Evolutionary conservation across 2,329 filamentous ascomycete species (phyloP).

Genomic region (Penicillium sp.): DNA sequence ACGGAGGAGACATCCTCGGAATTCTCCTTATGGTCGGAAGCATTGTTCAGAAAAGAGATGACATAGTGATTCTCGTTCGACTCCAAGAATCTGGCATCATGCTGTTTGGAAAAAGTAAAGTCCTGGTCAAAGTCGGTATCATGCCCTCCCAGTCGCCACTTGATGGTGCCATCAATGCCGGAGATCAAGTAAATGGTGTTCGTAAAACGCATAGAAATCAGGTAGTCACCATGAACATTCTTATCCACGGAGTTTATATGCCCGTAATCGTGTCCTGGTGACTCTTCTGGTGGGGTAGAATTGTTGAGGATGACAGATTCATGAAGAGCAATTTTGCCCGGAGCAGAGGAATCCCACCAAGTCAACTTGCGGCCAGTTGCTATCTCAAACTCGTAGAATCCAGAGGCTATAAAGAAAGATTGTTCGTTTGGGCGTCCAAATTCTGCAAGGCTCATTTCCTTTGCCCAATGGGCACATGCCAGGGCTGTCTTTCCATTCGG

Average conservation of each 20-base stretch:
- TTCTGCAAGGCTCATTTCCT: neutral
- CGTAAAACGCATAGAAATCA: conserved; percentile 41
- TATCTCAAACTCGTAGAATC: conserved; percentile 11
- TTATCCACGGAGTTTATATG: conserved; percentile 45
- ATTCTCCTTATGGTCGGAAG: conserved; percentile 25
- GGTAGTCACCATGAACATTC: conserved; percentile 38
- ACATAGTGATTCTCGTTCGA: conserved; percentile 28
- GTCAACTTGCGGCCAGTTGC: neutral
- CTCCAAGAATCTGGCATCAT: conserved; percentile 37
- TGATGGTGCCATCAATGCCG: conserved; percentile 33
- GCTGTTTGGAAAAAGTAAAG: conserved; percentile 39
- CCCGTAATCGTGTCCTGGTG: conserved; percentile 31
- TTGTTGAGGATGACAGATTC: conserved; percentile 5
- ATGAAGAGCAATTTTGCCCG: conserved; percentile 28
- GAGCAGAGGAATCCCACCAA: neutral
- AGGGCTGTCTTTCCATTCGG: neutral
- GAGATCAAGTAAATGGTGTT: conserved; percentile 42
- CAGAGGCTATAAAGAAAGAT: neutral
- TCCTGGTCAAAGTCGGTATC: conserved; percentile 30
- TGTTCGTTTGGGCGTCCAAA: conserved; percentile 1
- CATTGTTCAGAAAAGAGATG: conserved; percentile 37
- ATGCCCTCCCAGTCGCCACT: conserved; percentile 41
- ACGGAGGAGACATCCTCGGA: conserved; percentile 29
- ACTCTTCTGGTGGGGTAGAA: neutral
- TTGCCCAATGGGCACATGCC: neutral